Evolutionary conservation across 805 yeast genomes (phyloP), one percentile per base, ranked within the genome.

Genomic region (Wickerhamiella azyma): DNA sequence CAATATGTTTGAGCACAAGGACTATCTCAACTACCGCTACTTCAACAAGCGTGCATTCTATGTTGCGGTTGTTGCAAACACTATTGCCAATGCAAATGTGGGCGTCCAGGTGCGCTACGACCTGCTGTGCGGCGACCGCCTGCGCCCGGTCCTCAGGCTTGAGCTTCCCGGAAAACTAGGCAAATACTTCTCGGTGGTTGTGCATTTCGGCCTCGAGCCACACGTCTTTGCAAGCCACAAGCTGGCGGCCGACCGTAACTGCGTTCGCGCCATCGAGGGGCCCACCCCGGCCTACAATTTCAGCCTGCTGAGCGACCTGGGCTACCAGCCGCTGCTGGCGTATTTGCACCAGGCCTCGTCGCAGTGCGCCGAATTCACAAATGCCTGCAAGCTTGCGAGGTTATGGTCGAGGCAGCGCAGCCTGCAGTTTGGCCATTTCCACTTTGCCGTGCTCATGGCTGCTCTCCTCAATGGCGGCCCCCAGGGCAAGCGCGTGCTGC

Each of bases 401-500:
- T 66, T 92, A 46, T 92, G 98, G 98, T 70, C 92, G 37, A 72
- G 76, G 42, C 97, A 92, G 64, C 73, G 94, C 53, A 94, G 94
- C 0, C 68, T 74, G 14, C 68, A 73, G 37, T 89, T 92, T 62
- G 97, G 97, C 10, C 83, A 81, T 55, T 85, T 85, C 60, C 97
- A 92, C 65, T 86, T 86, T 61, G 79, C 86, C 26, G 66, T 81
- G 33, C 62, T 89, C 43, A 76, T 85, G 78, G 79, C 94, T 37
- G 81, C 86, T 1, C 65, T 92, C 45, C 66, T 92, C 37, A 77
- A 79, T 50, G 96, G 96, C 55, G 67, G 67, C 7, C 94, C 66
- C 6, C 71, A 69, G 53, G 92, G 94, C 11, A 81, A 79, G 55
- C 81, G 78, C 56, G 79, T 85, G 19, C 68, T 92, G 46, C 62